Conservation (phyloP, 495 filamentous ascomycete genomes). For the Penicillium dipodomyicola region DNA sequence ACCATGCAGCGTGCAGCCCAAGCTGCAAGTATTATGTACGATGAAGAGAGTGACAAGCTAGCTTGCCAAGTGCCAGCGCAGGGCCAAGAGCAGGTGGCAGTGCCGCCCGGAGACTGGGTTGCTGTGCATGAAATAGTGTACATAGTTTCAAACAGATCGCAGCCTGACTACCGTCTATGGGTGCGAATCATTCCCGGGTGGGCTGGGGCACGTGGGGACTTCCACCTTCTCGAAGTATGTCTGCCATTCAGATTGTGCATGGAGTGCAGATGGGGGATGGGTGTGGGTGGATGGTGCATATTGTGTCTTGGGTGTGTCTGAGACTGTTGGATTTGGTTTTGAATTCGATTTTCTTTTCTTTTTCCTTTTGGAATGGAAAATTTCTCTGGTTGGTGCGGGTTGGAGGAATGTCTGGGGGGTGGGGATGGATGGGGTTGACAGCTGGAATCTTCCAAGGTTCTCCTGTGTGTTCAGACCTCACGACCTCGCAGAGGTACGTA, state of each 20-base stretch:
- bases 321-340: not conserved
- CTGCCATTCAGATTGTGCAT: not conserved
- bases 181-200: not conserved
- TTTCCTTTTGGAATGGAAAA: not conserved
- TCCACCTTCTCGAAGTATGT: slow-evolving; percentile 31
- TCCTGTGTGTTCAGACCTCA: not conserved
- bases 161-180: not conserved
- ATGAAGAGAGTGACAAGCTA: slow-evolving; percentile 1
- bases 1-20: not conserved
- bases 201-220: not conserved
- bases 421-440: slow-evolving; percentile 1
- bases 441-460: not conserved
- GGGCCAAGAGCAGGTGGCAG: not conserved
- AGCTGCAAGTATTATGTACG: slow-evolving; percentile 5
- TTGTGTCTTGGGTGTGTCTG: not conserved
- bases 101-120: slow-evolving; percentile 4
- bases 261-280: not conserved
- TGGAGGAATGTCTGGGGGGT: not conserved
- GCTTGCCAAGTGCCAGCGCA: slow-evolving; percentile 8
- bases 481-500: not conserved
- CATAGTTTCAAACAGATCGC: not conserved
- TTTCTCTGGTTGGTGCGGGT: not conserved
- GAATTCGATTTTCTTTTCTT: not conserved
- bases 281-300: not conserved
- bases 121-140: not conserved